Conservation (phyloP, 768 basidiomycete genomes). For the Hericium erinaceus region DNA sequence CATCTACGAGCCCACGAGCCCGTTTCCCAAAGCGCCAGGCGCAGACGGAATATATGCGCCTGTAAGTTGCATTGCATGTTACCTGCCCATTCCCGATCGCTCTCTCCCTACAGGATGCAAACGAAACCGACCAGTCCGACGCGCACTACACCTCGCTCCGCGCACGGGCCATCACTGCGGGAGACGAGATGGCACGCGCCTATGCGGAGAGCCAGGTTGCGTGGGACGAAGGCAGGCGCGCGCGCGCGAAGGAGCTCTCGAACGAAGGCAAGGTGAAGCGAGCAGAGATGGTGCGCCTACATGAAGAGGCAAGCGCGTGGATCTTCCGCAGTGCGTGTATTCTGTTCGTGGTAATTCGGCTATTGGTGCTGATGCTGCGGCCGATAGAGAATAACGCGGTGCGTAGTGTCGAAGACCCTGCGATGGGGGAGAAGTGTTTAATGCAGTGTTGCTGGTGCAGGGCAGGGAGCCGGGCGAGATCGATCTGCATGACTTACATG, state of each 20-base stretch:
- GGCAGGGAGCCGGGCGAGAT: slow-evolving; percentile 67
- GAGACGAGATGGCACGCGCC: slow-evolving; percentile 64
- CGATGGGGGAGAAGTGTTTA: background rate
- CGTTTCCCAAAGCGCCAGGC: too few relatives aligned
- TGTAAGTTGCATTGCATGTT: too few relatives aligned
- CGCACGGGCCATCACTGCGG: slow-evolving; percentile 67
- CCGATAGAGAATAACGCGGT: slow-evolving; percentile 69
- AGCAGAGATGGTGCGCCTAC: slow-evolving; percentile 65
- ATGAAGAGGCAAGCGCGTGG: slow-evolving; percentile 79
- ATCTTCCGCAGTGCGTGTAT: slow-evolving; percentile 61
- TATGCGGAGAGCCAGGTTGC: slow-evolving; percentile 72
- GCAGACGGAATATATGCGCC: too few relatives aligned
- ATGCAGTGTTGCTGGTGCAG: slow-evolving; percentile 21
- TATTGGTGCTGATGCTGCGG: background rate
- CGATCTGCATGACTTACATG: slow-evolving; percentile 88
- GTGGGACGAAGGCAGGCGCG: slow-evolving; percentile 60
- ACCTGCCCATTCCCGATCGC: too few relatives aligned
- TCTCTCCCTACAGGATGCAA: slow-evolving; percentile 31
- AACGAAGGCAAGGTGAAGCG: slow-evolving; percentile 75
- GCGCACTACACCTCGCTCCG: slow-evolving; percentile 63
- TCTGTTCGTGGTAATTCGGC: background rate
- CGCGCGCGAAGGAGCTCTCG: slow-evolving; percentile 47
- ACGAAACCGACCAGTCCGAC: slow-evolving; percentile 59
- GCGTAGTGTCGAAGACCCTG: background rate
- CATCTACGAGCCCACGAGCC: too few relatives aligned